Evolutionary conservation across 1,284 basidiomycete species (phyloP).

Genomic region (Polyporus tsugae): DNA sequence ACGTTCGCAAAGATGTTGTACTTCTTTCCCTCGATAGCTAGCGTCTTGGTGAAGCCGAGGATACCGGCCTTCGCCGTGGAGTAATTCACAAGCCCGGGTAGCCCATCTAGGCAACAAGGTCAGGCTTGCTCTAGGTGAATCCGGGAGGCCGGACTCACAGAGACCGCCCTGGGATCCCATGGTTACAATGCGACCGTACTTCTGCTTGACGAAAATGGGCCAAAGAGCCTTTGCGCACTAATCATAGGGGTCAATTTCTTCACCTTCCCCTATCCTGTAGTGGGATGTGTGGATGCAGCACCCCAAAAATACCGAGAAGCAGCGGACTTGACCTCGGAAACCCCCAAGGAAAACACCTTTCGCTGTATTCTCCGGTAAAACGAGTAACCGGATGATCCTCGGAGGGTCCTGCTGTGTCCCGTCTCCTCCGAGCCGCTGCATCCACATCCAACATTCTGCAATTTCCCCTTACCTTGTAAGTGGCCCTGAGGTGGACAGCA

Average conservation of each 20-base stretch:
- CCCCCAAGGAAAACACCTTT: no score
- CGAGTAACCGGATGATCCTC: no score
- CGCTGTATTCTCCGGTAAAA: no score
- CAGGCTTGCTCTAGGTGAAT: conserved; percentile 17
- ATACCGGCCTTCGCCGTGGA: conserved; percentile 95
- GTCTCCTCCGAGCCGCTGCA: not conserved
- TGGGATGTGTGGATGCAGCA: not conserved
- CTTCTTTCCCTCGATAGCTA: conserved; percentile 93
- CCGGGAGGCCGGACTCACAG: conserved; percentile 58
- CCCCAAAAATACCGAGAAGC: not conserved
- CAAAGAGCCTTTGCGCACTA: conserved; percentile 94
- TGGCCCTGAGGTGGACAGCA: conserved; percentile 84
- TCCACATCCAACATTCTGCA: not conserved
- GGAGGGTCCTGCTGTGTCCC: no score
- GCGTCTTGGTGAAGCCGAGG: conserved; percentile 88
- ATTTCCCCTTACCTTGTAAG: conserved; percentile 23
- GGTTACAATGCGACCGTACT: conserved; percentile 95
- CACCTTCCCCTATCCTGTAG: not conserved
- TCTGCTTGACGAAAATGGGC: conserved; percentile 97
- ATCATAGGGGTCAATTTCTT: conserved; percentile 2
- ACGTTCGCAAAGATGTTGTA: conserved; percentile 91
- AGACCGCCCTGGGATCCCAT: conserved; percentile 95
- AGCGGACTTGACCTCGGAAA: not conserved
- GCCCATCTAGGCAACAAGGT: conserved; percentile 70
- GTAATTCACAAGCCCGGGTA: conserved; percentile 95